Base-by-base conservation (phyloP, 306 rosid species). In the Lotus japonicus region DNA sequence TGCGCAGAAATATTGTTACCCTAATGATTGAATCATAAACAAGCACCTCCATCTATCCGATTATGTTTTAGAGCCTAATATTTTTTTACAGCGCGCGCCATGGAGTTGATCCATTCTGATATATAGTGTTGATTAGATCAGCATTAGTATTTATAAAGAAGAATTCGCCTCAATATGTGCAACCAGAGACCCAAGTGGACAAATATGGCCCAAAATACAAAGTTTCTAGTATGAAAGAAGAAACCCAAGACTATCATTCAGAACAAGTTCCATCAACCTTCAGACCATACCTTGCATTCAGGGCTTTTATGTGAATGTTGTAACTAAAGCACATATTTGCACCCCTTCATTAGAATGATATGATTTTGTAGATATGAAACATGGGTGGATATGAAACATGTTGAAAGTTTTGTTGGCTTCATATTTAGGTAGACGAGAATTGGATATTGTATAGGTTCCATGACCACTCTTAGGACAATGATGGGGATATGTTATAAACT, bases 261-360 rank as follows among this genome's bases (percentile, higher is more conserved):
- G 16, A 56, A n/a, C 43, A 55, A 69, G 65, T 43, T 35, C 57
- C 75, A 42, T 56, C 26, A 57, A 28, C 14, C 58, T 26, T 46
- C 43, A 18, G 67, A 70, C 17, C 31, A 45, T 71, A 71, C 18
- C 74, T 70, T 46, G 68, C 39, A 48, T 11, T 31, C 36, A 31
- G 36, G 36, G 36, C 36, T 31, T 26, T 31, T 31, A 31, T 31
- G 36, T 31, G 7, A 31, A 31, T 31, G 5, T 0, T 31, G 36
- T 5, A 31, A 31, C 7, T 31, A 31, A 31, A 31, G 6, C 36
- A 31, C 36, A 31, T 31, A 31, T 31, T 6, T 31, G 36, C 36
- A 31, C 36, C 5, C 36, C 36, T 31, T 31, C 36, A 1, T 31
- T 31, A 31, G 36, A 31, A n/a, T n/a, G n/a, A n/a, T n/a, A n/a